Evolutionary conservation across 805 yeast genomes (phyloP).

Genomic region (Wickerhamomyces ciferrii): DNA sequence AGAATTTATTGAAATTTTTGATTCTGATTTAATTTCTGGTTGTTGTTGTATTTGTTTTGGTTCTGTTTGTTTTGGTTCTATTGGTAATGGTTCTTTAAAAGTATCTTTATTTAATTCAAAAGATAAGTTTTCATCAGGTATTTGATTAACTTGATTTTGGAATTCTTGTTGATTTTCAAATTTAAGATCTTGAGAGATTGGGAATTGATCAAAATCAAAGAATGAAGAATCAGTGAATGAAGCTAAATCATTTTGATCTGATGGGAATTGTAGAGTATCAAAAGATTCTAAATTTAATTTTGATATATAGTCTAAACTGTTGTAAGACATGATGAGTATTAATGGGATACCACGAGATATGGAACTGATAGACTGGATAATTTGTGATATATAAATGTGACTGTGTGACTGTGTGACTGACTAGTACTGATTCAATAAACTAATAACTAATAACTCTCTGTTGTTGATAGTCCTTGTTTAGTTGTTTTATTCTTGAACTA

Average conservation of each 20-base stretch:
- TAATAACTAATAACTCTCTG: too few relatives aligned
- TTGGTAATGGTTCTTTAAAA: too few relatives aligned
- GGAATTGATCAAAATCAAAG: constrained; percentile 20
- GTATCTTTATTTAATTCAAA: too few relatives aligned
- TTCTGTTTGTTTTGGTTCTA: not conserved
- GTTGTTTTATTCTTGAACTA: too few relatives aligned
- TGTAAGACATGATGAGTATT: not conserved
- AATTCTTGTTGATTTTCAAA: constrained; percentile 3
- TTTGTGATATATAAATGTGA: too few relatives aligned
- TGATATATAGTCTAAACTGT: not conserved
- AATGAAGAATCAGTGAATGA: constrained; percentile 16
- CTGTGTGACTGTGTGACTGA: too few relatives aligned
- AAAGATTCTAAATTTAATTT: not conserved
- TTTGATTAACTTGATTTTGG: constrained; percentile 2
- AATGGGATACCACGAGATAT: too few relatives aligned
- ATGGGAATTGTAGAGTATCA: not conserved
- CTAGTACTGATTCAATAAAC: too few relatives aligned
- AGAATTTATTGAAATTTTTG: too few relatives aligned
- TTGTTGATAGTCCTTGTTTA: too few relatives aligned
- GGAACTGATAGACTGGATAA: too few relatives aligned
- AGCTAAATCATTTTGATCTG: constrained; percentile 7
- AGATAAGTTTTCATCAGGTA: too few relatives aligned
- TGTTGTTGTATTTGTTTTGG: not conserved
- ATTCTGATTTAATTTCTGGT: not conserved
- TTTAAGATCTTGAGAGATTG: constrained; percentile 1